Conservation (phyloP, 805 yeast species). For the Naumovozyma dairenensis region DNA sequence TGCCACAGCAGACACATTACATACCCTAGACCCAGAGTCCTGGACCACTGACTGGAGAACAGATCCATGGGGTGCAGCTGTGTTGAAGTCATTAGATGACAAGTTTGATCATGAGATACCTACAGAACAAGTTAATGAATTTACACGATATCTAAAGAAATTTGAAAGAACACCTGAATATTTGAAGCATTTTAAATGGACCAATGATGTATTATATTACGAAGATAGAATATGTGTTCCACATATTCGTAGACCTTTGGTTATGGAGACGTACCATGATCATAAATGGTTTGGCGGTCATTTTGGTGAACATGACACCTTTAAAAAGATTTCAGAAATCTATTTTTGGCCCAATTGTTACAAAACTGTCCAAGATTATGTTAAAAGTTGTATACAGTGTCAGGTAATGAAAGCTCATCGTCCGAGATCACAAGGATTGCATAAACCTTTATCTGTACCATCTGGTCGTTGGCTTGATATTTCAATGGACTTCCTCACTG, state of each 20-base stretch:
- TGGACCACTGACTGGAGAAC: conserved; percentile 2
- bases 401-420: conserved; percentile 5
- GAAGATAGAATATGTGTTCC: conserved; percentile 2
- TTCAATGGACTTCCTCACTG: conserved; percentile 12
- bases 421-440: conserved; percentile 4
- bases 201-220: not conserved
- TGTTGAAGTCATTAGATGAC: not conserved
- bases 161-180: not conserved
- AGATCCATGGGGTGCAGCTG: conserved; percentile 5
- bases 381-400: conserved; percentile 5
- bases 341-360: conserved; percentile 5
- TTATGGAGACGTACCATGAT: conserved; percentile 4
- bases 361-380: conserved; percentile 1
- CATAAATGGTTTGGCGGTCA: conserved; percentile 6
- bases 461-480: conserved; percentile 12
- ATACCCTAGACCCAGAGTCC: conserved; percentile 1
- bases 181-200: not conserved
- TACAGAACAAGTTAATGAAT: too few species aligned
- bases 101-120: too few species aligned
- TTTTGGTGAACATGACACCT: conserved; percentile 6
- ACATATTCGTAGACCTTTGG: not conserved
- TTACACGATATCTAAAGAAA: too few species aligned
- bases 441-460: conserved; percentile 7
- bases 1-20: too few species aligned
- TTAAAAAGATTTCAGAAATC: conserved; percentile 2